A percentile compares a stretch with the other conserved stretches of the same genome.
Evolutionary conservation across 441 rosid genomes (phyloP).

Genomic region (Croton laevigatus): DNA sequence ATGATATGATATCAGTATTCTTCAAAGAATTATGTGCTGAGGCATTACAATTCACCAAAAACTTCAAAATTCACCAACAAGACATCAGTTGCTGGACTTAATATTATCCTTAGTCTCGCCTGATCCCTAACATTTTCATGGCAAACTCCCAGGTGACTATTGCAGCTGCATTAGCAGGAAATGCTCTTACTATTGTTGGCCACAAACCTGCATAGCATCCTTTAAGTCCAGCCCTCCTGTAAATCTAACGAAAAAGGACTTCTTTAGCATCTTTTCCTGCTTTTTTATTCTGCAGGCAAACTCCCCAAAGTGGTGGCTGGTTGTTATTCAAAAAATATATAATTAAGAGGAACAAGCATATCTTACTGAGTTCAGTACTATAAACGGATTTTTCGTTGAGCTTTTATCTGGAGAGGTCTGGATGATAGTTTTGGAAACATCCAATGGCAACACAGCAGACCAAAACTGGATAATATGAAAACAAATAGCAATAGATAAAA

Average conservation of each 20-base stretch:
- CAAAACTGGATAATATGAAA: constrained; percentile 49
- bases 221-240: constrained; percentile 63
- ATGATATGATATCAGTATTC: not conserved
- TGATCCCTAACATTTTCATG: constrained; percentile 66
- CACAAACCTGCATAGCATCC: constrained; percentile 85
- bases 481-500: constrained; percentile 12
- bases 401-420: constrained; percentile 66
- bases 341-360: constrained; percentile 13
- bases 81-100: too few species aligned
- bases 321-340: not conserved
- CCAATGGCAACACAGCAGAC: constrained; percentile 78
- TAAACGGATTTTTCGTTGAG: constrained; percentile 59
- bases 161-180: constrained; percentile 95
- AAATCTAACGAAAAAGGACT: constrained; percentile 43
- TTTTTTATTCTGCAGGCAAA: not conserved
- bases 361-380: constrained; percentile 59
- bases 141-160: constrained; percentile 94
- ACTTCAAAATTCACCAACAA: not conserved
- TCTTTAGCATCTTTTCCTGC: constrained; percentile 7
- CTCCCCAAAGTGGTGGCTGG: not conserved
- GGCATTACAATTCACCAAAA: not conserved
- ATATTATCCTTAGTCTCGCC: constrained; percentile 15
- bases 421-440: constrained; percentile 85
- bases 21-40: not conserved
- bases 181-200: constrained; percentile 76